These are phyloP conservation scores for Amylostereum chailletii DNA, from an alignment of 1,284 basidiomycete genomes.

Conservation along the genomic window DNA sequence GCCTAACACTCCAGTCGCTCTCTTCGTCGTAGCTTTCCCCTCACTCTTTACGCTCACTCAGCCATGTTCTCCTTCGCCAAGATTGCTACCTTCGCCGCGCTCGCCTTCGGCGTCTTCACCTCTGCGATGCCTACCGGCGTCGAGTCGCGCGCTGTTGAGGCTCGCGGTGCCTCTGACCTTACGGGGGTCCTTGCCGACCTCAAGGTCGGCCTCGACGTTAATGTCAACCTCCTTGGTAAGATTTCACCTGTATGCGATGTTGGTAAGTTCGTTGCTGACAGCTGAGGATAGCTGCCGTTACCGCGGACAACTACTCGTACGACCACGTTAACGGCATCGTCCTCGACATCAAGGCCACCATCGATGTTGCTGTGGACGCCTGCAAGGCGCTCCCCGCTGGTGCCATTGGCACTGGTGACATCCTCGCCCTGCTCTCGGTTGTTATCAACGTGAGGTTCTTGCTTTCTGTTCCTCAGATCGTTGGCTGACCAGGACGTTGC, in stretches of 20 bases:
- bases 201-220: neutral
- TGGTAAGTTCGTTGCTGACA: neutral
- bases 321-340: neutral
- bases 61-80: conserved; percentile 7
- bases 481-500: neutral
- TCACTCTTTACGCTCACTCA: neutral
- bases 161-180: neutral
- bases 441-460: neutral
- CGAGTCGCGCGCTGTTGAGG: neutral
- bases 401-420: neutral
- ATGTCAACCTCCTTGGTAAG: neutral
- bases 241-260: neutral
- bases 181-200: neutral
- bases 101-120: conserved; percentile 14
- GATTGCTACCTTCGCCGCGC: conserved; percentile 6
- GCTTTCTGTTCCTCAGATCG: neutral
- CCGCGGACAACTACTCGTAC: neutral
- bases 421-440: neutral
- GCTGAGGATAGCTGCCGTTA: neutral
- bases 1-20: neutral
- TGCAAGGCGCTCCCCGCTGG: neutral
- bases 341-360: neutral
- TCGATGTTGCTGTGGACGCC: neutral
- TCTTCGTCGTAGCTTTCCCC: neutral
- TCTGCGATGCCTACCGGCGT: conserved; percentile 14